phyloP scores from a whole-genome alignment of 257 asterid species.

The Fraxinus pennsylvanica region DNA sequence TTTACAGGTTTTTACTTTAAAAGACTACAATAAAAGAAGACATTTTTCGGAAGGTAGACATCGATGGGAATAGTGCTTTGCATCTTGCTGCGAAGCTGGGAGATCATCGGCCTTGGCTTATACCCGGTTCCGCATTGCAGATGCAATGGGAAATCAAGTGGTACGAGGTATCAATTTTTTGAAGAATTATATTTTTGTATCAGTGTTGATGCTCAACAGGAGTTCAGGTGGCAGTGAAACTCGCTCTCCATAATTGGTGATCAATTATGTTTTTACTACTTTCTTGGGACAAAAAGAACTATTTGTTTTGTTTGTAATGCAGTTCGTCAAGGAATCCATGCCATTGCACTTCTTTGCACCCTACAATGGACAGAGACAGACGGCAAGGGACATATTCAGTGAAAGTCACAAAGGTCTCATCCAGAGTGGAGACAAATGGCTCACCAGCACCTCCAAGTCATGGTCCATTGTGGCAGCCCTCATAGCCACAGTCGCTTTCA shows the following conservation, averaged over 20 bases:
- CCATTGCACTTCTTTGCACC: slow-evolving; percentile 32
- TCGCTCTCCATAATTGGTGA: too few species aligned
- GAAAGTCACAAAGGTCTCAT: slow-evolving; percentile 26
- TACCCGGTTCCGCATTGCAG: slow-evolving; percentile 22
- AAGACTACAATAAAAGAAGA: slow-evolving; percentile 18
- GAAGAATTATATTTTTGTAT: too few species aligned
- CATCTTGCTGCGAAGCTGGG: slow-evolving; percentile 49
- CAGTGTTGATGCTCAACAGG: too few species aligned
- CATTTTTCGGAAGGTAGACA: slow-evolving; percentile 35
- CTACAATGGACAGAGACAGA: slow-evolving; percentile 32
- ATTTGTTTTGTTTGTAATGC: slow-evolving; percentile 13
- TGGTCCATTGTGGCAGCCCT: slow-evolving; percentile 64
- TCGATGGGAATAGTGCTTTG: slow-evolving; percentile 40
- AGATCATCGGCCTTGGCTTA: slow-evolving; percentile 29
- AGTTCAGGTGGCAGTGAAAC: too few species aligned
- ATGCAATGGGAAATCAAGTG: slow-evolving; percentile 39
- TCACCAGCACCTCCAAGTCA: slow-evolving; percentile 48
- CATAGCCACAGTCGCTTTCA: slow-evolving; percentile 63
- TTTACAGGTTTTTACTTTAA: slow-evolving; percentile 11
- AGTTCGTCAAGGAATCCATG: slow-evolving; percentile 49
- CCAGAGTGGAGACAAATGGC: slow-evolving; percentile 46
- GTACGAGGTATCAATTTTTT: slow-evolving; percentile 26
- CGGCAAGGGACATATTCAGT: slow-evolving; percentile 39
- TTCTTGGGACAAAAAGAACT: neutral
- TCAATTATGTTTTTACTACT: too few species aligned